Evolutionary conservation across 2,329 filamentous ascomycete genomes (phyloP), one percentile per base, ranked within the genome.

Genomic region (Arthrobotrys conoides): DNA sequence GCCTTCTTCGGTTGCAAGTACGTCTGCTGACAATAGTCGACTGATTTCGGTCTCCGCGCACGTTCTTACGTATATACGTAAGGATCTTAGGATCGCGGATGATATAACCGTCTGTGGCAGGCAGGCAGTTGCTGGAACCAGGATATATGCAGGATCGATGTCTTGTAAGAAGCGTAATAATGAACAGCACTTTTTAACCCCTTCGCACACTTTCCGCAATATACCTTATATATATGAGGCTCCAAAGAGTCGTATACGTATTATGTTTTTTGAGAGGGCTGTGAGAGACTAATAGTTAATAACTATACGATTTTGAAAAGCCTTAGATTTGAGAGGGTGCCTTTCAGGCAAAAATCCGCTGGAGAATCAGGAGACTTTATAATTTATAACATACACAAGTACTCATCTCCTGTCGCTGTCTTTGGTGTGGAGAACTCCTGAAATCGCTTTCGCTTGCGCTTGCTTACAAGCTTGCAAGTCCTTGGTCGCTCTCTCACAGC

Each of bases 301-400:
- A n/a, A n/a, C n/a, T n/a, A n/a, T n/a, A n/a, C n/a, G n/a, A n/a
- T n/a, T n/a, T n/a, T n/a, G n/a, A 66, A 65, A 78, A 72, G 36
- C 22, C 22, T 71, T 67, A 71, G 48, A 71, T 70, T 63, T 70
- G 73, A 57, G 46, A 71, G 63, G 49, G 36, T 41, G 61, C 75
- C 75, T 72, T 78, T 55, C 68, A 78, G 75, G 75, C 63, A 65
- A 72, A 49, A 72, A 49, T 30, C 48, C 38, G 36, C 63, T 38
- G 68, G 75, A 78, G 63, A 65, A 57, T 72, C 63, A 72, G 75
- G 68, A 72, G 68, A 66, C 68, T 78, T 72, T 78, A 78, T 61
- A 49, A 65, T 22, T 33, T 46, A 33, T 33, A 61, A n/a, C n/a
- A n/a, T n/a, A n/a, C 64, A 68, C 75, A 71, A 20, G 73, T 53